Conservation (phyloP, 768 basidiomycete species). For the Gyrodon lividus region DNA sequence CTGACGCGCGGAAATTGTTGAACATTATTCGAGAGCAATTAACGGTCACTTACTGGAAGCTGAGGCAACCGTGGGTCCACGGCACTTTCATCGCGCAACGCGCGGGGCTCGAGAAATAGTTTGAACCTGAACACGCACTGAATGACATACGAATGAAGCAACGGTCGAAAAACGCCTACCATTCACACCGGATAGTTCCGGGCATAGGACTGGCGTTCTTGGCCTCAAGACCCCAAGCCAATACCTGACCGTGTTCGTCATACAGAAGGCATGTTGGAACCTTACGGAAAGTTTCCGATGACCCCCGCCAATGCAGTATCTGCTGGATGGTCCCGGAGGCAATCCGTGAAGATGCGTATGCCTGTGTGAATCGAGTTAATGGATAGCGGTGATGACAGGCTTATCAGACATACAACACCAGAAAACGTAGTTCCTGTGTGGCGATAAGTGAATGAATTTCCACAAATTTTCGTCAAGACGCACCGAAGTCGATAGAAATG, state of each 20-base stretch:
- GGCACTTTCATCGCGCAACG: conserved; percentile 65
- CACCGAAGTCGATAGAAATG: conserved; percentile 81
- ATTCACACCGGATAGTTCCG: conserved; percentile 60
- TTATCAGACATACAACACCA: conserved; percentile 62
- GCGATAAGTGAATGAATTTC: not conserved
- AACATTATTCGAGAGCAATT: not conserved
- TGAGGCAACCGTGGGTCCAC: conserved; percentile 78
- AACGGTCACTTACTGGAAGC: conserved; percentile 59
- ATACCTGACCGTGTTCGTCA: conserved; percentile 65
- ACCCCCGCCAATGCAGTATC: conserved; percentile 84
- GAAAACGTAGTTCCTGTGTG: conserved; percentile 79
- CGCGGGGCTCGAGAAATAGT: conserved; percentile 80
- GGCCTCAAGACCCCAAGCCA: conserved; percentile 87
- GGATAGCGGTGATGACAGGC: not conserved
- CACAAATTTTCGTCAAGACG: conserved; percentile 15
- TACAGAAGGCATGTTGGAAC: conserved; percentile 85
- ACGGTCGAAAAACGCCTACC: conserved; percentile 32
- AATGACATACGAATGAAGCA: not conserved
- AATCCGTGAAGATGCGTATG: conserved; percentile 84
- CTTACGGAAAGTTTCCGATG: conserved; percentile 84
- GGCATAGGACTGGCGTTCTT: conserved; percentile 73
- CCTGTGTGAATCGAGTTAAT: conserved; percentile 41
- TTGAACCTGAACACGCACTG: conserved; percentile 61
- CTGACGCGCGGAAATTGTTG: conserved; percentile 35
- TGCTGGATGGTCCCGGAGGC: conserved; percentile 78